These are phyloP conservation scores for Xylaria polymorpha DNA, from an alignment of 2,329 filamentous ascomycete genomes.

Conservation along the genomic window DNA sequence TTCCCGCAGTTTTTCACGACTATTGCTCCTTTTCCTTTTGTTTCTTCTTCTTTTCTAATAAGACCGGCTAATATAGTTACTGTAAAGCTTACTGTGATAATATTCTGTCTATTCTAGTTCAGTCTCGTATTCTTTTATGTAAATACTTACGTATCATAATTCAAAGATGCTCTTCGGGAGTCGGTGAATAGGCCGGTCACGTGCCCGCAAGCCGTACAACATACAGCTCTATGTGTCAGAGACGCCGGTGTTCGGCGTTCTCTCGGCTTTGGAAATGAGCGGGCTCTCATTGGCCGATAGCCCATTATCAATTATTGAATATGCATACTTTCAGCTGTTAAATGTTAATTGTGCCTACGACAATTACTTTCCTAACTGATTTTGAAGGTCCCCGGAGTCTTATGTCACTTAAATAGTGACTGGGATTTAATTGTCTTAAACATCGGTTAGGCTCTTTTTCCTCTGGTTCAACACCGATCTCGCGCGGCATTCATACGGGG, in stretches of 20 bases:
- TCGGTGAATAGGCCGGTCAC: conserved; percentile 1
- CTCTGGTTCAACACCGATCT: not conserved
- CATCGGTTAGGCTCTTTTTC: not conserved
- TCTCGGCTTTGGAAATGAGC: conserved; percentile 27
- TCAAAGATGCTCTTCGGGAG: not conserved
- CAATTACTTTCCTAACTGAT: not conserved
- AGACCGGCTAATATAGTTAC: no score
- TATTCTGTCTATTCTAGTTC: no score
- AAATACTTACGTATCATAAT: no score
- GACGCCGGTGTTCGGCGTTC: conserved; percentile 28
- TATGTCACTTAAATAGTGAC: not conserved
- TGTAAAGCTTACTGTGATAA: no score
- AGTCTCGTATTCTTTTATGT: no score
- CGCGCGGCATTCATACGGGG: conserved; percentile 1
- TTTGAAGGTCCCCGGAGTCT: not conserved
- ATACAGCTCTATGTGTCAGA: conserved; percentile 2
- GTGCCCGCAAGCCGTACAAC: not conserved
- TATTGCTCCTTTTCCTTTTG: no score
- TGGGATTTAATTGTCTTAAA: not conserved
- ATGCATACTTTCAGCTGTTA: not conserved
- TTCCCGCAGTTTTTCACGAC: no score
- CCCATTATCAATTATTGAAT: not conserved
- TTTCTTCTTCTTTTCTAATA: no score
- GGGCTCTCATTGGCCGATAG: conserved; percentile 29
- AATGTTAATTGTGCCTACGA: not conserved